Evolutionary conservation across 306 rosid genomes (phyloP), one percentile per base, ranked within the genome.

Genomic region (Medicago lupulina): DNA sequence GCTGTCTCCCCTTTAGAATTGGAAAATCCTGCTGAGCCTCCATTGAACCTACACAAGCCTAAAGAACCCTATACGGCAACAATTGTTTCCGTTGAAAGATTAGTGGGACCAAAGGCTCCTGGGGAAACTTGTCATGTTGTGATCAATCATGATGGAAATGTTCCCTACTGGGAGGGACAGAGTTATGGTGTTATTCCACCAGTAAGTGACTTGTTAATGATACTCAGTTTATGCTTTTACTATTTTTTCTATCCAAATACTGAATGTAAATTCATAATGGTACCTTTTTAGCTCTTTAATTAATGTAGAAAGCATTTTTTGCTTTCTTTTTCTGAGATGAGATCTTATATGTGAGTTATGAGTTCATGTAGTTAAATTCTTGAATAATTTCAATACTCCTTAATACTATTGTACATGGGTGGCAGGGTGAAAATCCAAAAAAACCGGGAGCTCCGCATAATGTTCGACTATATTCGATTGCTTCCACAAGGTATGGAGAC

Each of bases 121-220:
- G 99, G 99, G 64, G 99, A 95, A 83, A 92, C 97, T 77, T 95
- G 97, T 79, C 97, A 95, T 83, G 82, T 95, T 76, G 97, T 95
- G 84, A 90, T 95, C 73, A 95, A 95, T 86, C 99, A 95, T 67
- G 97, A 77, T 67, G 97, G 96, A 58, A 92, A 92, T 84, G 96
- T 92, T 75, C 99, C 97, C 43, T 95, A 95, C 79, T 95, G 99
- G 99, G 99, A 95, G 89, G 99, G 99, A 51, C 97, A 95, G 79
- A 95, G 97, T 86, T 95, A 95, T 62, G 99, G 99, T 46, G 90
- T 95, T 9, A 90, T 95, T 77, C 97, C 99, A 53, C 97, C 97
- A 6, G 99, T 95, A 86, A 88, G 97, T 85, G 51, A 41, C 68
- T 31, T 47, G 8, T 71, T 43, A 19, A 23, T 39, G 40, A 51